Evolutionary conservation across 1,139 yeast species (phyloP), one percentile per base, ranked within the genome.

Genomic region (Lodderomyces jiufengensis): DNA sequence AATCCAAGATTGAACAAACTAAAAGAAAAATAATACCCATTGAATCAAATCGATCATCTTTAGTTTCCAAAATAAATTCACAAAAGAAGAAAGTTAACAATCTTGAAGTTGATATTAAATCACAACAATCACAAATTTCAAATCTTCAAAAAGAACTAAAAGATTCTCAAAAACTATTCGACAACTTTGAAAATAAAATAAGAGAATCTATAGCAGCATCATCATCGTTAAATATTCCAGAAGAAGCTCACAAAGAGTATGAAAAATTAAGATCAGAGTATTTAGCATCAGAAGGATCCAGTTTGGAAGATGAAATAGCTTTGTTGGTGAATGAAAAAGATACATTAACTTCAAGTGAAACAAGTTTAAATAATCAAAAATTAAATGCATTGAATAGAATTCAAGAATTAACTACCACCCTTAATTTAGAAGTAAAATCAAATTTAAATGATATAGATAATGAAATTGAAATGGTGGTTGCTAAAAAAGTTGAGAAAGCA

Each of bases 191-290:
- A 66, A 51, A 62, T 48, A 42, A 60, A 48, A 42, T 60, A 45
- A 26, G 25, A 10, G 38, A 44, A 10, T 43, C 53, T 5, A 16
- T 5, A 9, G 40, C 55, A 16, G 51, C 82, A 14, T 63, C 78
- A 2, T 64, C 70, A 1, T 33, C 29, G 9, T 27, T 36, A 5
- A 28, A 32, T 14, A 39, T 45, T 12, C 36, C 47, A n/a, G 29
- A 39, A 3, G 77, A 70, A 10, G 84, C 77, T 25, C 66, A 78
- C 29, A 57, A 63, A 20, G 81, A 80, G 37, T 88, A 87, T 52
- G 81, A 80, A 33, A 31, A 41, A 1, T 61, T 87, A 41, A 74
- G 86, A 49, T 76, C 77, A 13, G 50, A 65, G 37, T 86, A 76
- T 47, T 59, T 84, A 32, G 61, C 76, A 18, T 59, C 61, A 24